Base-by-base conservation (phyloP, 768 basidiomycete genomes). In the Terana coerulea region DNA sequence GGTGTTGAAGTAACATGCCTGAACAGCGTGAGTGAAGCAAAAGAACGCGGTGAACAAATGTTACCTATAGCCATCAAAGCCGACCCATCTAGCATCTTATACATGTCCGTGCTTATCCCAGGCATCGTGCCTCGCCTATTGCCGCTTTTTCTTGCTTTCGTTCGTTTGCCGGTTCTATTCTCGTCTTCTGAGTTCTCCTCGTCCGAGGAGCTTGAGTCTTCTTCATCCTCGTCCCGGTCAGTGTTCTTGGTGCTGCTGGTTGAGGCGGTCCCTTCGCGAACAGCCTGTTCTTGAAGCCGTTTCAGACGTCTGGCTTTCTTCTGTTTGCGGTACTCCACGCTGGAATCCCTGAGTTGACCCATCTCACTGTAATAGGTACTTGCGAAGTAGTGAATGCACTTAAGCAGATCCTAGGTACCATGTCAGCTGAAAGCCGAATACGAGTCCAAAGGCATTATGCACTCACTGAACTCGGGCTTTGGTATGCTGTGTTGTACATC, bases 1-100 rank as follows among this genome's bases (percentile, higher is more conserved):
- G 76, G 56, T 87, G 84, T 55, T 89, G 86, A 14, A 88, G 65
- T 19, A 88, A 64, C 69, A 89, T 81, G 1, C 86, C 87, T 86
- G 12, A 2, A 50, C 29, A 46, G 41, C 6, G 30, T 51, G 3
- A 51, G 42, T 22, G 1, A 50, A 24, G 22, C 52, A 3, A 34
- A 34, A 26, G 33, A 28, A 30, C 28, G 22, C 24, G 25, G 10
- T 43, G 34, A 34, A 22, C 22, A 19, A n/a, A n/a, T n/a, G n/a
- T 21, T 29, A 88, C 88, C 86, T 55, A 91, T 73, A 3, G 80
- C 86, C 66, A 90, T 72, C 37, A 90, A 73, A 3, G 86, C 84
- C 9, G 84, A 82, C 3, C 88, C 88, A 58, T 88, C 84, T 54
- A 88, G 72, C 3, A 78, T 72, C 59, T 77, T 86, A 63, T 89